Base-by-base conservation (phyloP, 1,139 yeast genomes). In the Hyphopichia buzzinii region DNA sequence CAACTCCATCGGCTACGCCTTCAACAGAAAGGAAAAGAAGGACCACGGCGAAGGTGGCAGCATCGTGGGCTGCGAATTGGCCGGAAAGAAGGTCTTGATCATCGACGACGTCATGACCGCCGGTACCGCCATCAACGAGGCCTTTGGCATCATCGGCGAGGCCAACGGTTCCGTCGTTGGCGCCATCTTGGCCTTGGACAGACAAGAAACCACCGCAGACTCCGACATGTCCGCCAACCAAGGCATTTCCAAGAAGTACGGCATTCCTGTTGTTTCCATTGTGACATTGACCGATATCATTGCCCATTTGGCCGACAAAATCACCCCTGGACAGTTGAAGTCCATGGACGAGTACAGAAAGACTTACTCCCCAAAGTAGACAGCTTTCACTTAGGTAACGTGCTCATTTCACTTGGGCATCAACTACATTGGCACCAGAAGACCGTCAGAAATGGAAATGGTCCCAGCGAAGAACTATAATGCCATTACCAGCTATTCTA, bases 31-130 rank as follows among this genome's bases (percentile, higher is more conserved):
- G 67, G 98, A 92, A 64, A 87, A 85, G 74, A 92, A 92, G 66
- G 97, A 90, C 54, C 98, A 92, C 59, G 98, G 98, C 37, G 98
- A 92, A 68, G 98, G 98, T 44, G 98, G 98, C 13, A 77, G 78
- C 41, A 86, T 92, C 53, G 98, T 92, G 28, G 98, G 98, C 24
- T 79, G 87, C 31, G 63, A 78, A 3, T 74, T 92, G 50, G 73
- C 74, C 42, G 85, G 77, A 38, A 84, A 89, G 61, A 74, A 73
- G 43, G 78, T 89, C 24, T 70, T 92, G 53, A 84, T 92, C 52
- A 88, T 92, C 46, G 98, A 92, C 62, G 98, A 92, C 54, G 97
- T 92, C 34, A 90, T 92, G 81, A 92, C 97, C 41, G 97, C 98
- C 3, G 98, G 98, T 28, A 92, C 97, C 40, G 98, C 98, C 37